A percentile compares a stretch with the other conserved stretches of the same genome.
Evolutionary conservation across 306 rosid species (phyloP).

Genomic region (Rosa persica): DNA sequence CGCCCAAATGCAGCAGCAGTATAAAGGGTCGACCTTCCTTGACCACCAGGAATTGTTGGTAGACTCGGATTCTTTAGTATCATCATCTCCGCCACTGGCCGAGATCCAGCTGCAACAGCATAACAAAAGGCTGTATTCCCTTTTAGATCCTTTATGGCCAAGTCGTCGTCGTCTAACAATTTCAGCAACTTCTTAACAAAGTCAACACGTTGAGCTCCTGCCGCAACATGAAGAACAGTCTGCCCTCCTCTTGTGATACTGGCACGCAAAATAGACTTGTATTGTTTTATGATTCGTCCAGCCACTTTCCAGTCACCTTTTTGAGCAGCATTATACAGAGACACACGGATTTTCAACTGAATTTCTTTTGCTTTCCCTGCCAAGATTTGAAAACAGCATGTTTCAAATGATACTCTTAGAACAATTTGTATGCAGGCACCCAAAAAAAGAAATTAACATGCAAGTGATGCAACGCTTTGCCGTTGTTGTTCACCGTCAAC

Average conservation of each 20-base stretch:
- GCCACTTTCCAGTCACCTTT: neutral
- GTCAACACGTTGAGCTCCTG: neutral
- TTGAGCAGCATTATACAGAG: no score
- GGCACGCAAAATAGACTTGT: neutral
- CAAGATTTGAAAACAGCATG: no score
- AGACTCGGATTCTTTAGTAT: neutral
- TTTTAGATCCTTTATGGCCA: neutral
- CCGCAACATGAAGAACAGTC: conserved; percentile 10
- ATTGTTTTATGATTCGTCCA: neutral
- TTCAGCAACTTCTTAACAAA: conserved; percentile 16
- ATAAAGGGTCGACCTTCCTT: neutral
- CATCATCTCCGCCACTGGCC: conserved; percentile 11
- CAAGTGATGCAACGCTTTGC: no score
- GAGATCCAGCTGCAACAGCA: conserved; percentile 17
- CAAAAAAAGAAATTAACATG: no score
- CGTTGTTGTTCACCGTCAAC: no score
- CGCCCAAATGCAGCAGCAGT: neutral
- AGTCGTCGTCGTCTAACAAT: neutral
- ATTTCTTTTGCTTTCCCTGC: no score
- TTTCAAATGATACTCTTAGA: no score
- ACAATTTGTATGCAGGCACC: no score
- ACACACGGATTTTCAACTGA: no score
- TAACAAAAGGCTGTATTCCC: conserved; percentile 4
- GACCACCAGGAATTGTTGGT: neutral
- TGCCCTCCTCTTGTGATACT: neutral